Percentiles rank a stretch among this genome's conserved stretches.
These are phyloP conservation scores for Colletotrichum acutatum DNA, from an alignment of 2,329 filamentous ascomycete genomes.

Conservation along the genomic window DNA sequence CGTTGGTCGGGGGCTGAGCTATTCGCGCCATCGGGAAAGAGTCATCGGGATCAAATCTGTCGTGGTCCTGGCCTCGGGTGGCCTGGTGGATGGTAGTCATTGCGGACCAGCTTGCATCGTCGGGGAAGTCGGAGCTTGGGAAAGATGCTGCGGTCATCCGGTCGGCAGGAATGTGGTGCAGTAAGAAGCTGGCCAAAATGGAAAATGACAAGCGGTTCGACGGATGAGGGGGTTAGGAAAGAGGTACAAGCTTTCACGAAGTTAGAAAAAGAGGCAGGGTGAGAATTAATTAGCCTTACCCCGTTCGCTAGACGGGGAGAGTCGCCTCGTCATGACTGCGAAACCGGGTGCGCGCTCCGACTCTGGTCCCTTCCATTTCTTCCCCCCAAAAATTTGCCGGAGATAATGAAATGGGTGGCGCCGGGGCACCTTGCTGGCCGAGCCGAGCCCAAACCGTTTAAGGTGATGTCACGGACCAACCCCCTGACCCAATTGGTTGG, in stretches of 20 bases:
- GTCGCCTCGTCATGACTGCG: slow-evolving; percentile 34
- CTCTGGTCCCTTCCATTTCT: background rate
- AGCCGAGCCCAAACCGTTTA: slow-evolving; percentile 20
- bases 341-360: slow-evolving; percentile 29
- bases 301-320: slow-evolving; percentile 10
- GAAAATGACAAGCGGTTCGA: background rate
- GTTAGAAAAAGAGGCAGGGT: slow-evolving; percentile 3
- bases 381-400: slow-evolving; percentile 34
- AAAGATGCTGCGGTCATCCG: slow-evolving; percentile 12
- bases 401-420: slow-evolving; percentile 36
- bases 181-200: background rate
- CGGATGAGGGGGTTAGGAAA: slow-evolving; percentile 20
- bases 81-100: slow-evolving; percentile 31
- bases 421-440: slow-evolving; percentile 26
- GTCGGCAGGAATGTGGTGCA: background rate
- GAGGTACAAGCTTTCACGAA: slow-evolving; percentile 24
- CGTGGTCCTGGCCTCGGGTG: slow-evolving; percentile 41
- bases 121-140: slow-evolving; percentile 22
- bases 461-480: slow-evolving; percentile 22
- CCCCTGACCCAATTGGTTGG: slow-evolving; percentile 11
- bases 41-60: slow-evolving; percentile 43
- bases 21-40: slow-evolving; percentile 44
- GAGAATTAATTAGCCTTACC: slow-evolving; percentile 23
- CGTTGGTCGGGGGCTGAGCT: slow-evolving; percentile 37
- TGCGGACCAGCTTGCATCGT: slow-evolving; percentile 32